Base-by-base conservation (phyloP, 2,329 filamentous ascomycete genomes). In the Aspergillus glaucus region DNA sequence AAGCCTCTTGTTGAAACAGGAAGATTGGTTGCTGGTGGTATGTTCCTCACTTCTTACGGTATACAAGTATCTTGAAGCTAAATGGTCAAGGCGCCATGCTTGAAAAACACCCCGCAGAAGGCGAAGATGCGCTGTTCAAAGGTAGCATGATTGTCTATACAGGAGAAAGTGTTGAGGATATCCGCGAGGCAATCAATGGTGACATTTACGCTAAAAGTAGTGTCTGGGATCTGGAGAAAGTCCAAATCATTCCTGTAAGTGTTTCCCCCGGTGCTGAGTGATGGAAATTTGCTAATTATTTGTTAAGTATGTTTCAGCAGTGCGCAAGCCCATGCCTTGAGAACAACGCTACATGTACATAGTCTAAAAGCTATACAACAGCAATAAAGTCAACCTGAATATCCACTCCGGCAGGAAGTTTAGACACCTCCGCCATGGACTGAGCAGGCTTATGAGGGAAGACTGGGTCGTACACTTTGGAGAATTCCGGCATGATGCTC, bases 131-230 rank as follows among this genome's bases (percentile, higher is more conserved):
- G 2, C 32, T 48, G 12, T 57, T 58, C 21, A 37, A 45, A 28
- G 58, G 57, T 4, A 59, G 54, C 24, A 52, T 59, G 44, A 45
- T 56, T 21, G 50, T 59, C 6, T 58, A 55, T 43, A 51, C 49
- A 1, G 58, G 40, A 6, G 48, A 53, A 10, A 51, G 36, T 21
- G 42, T 32, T 5, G 55, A 57, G 30, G 55, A 57, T 15, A 54
- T 57, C 4, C 49, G 46, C 1, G 10, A 45, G 6, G 43, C 58
- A 17, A 52, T 58, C 7, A 46, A 50, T 2, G 50, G 51, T 3
- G 55, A 60, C 19, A 43, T 56, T 3, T 55, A 60, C 9, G 48
- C 55, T 1, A 55, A 43, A 3, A 55, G 49, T 37, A 55, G 55
- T 3, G 54, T 58, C 1, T 58, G 55, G 57, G 54, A 60, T 34